Evolutionary conservation across 2,329 filamentous ascomycete species (phyloP).

Genomic region (Acephala macrosclerotiorum): DNA sequence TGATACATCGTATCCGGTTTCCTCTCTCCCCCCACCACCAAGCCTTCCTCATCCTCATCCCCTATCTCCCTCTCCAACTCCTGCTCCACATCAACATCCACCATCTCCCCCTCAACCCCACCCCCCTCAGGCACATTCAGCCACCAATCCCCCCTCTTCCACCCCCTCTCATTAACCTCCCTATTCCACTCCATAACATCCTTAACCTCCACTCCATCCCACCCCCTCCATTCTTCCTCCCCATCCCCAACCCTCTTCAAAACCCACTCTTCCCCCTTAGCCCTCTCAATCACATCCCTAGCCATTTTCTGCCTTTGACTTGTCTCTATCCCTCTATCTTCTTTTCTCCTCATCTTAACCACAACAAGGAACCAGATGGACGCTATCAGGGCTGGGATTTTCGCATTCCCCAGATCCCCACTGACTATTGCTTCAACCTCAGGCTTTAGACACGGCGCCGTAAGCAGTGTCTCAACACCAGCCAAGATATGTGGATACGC

Average conservation of each 20-base stretch:
- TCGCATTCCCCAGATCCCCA: conserved; percentile 36
- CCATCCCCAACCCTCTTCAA: conserved; percentile 54
- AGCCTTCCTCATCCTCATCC: conserved; percentile 42
- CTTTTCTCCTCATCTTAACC: conserved; percentile 51
- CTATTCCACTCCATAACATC: conserved; percentile 70
- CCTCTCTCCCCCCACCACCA: conserved; percentile 15
- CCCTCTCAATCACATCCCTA: conserved; percentile 50
- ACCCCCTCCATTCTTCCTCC: conserved; percentile 58
- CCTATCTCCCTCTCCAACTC: conserved; percentile 42
- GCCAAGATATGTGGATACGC: conserved; percentile 78
- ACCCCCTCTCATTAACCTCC: conserved; percentile 56
- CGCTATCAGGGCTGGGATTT: conserved; percentile 63
- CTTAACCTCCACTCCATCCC: conserved; percentile 51
- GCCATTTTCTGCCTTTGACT: conserved; percentile 55
- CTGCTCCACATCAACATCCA: conserved; percentile 42
- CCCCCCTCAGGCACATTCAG: conserved; percentile 57
- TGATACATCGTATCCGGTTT: conserved; percentile 71
- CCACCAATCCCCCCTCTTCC: conserved; percentile 64
- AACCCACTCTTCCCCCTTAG: conserved; percentile 48
- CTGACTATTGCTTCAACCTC: not conserved
- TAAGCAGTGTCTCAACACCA: conserved; percentile 65
- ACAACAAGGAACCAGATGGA: conserved; percentile 68
- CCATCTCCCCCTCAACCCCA: conserved; percentile 39
- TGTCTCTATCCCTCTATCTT: conserved; percentile 51
- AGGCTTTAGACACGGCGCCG: conserved; percentile 37